Conservation (phyloP, 1,284 basidiomycete species). For the Cerrena zonata region DNA sequence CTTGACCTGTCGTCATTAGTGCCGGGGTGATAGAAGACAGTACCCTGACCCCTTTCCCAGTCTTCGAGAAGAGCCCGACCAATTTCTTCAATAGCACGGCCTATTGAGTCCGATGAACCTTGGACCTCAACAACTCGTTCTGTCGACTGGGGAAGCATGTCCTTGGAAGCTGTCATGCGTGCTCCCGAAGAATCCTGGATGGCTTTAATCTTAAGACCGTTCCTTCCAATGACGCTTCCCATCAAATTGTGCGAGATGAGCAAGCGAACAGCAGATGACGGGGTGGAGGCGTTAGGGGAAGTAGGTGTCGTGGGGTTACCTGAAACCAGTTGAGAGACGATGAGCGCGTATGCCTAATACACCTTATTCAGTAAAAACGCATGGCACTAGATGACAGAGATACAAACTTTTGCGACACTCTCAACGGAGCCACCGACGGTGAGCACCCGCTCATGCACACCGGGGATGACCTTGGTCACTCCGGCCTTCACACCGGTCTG, state of each 20-base stretch:
- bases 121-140: conserved; percentile 97
- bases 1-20: conserved; percentile 66
- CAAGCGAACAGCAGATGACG: conserved; percentile 84
- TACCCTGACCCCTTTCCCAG: conserved; percentile 90
- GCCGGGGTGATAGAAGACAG: conserved; percentile 92
- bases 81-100: conserved; percentile 89
- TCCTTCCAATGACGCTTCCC: conserved; percentile 98
- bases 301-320: conserved; percentile 66
- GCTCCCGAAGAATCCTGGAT: conserved; percentile 97
- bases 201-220: conserved; percentile 97
- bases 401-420: conserved; percentile 80
- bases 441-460: conserved; percentile 95
- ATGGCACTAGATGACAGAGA: conserved; percentile 4
- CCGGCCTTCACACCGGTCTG: conserved; percentile 96
- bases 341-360: conserved; percentile 84
- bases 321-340: conserved; percentile 85
- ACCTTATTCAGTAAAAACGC: conserved; percentile 9
- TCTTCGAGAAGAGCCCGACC: conserved; percentile 93
- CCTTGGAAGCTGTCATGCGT: conserved; percentile 95
- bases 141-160: conserved; percentile 97
- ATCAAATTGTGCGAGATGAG: conserved; percentile 98
- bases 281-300: conserved; percentile 53
- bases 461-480: conserved; percentile 95
- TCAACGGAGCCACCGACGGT: conserved; percentile 89
- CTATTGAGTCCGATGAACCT: conserved; percentile 85